Evolutionary conservation across 2,329 filamentous ascomycete genomes (phyloP).

Genomic region (Fusarium tanahbumbuense): DNA sequence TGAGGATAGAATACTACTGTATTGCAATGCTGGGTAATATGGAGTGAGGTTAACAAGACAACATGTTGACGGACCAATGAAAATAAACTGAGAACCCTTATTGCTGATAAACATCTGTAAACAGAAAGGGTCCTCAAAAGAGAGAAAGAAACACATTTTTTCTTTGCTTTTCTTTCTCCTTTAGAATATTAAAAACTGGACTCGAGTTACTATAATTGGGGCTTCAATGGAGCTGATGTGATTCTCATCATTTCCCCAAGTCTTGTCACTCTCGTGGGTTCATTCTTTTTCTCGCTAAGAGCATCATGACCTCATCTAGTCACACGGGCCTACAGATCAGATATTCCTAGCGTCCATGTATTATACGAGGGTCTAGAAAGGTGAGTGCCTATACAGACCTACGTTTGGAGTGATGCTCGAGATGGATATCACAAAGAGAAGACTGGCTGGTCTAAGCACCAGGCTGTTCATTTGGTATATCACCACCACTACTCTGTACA

Average conservation of each 20-base stretch:
- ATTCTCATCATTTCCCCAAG: slow-evolving; percentile 26
- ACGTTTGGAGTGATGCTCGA: neutral
- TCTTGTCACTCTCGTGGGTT: slow-evolving; percentile 8
- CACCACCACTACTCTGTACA: neutral
- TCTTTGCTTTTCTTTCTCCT: neutral
- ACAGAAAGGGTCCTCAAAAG: neutral
- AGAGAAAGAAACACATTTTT: neutral
- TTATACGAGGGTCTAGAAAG: neutral
- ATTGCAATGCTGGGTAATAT: neutral
- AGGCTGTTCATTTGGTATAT: neutral
- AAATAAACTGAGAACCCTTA: neutral
- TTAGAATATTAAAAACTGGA: slow-evolving; percentile 6
- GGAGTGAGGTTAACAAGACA: neutral
- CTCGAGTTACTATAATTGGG: slow-evolving; percentile 3
- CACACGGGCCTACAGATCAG: slow-evolving; percentile 7
- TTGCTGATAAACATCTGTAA: neutral
- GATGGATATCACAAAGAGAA: neutral
- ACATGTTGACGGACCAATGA: neutral
- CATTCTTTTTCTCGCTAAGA: slow-evolving; percentile 22
- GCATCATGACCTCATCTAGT: slow-evolving; percentile 37
- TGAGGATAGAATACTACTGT: neutral
- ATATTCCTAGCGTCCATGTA: neutral
- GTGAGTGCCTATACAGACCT: neutral
- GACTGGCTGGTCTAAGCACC: neutral
- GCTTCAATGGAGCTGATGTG: slow-evolving; percentile 27